Base-by-base conservation (phyloP, 225 moss, liverwort and hornwort species). In the Sphagnum contortum region DNA sequence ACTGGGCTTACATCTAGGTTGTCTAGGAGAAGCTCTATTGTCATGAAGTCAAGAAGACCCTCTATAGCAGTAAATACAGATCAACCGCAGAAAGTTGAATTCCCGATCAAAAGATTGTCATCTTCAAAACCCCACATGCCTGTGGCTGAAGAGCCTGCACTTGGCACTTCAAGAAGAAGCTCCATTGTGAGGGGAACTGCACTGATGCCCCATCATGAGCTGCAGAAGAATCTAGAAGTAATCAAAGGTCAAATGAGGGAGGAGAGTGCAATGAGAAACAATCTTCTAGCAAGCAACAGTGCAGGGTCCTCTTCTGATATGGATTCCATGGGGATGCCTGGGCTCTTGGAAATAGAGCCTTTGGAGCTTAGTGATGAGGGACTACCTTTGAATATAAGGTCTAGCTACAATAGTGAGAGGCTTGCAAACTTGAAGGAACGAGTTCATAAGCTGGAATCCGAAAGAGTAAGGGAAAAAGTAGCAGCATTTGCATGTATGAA, bases 361-460 rank as follows among this genome's bases (percentile, higher is more conserved):
- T 29, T 29, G 29, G 29, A 29, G 29, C 29, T 29, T 29, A 29
- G 29, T 29, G 29, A 29, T 29, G 29, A 29, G 29, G 29, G 29
- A 29, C 29, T 29, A 29, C 29, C 29, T 29, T 29, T 29, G 29
- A 29, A 29, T 29, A 29, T 29, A 29, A 29, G 29, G 29, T 29
- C 29, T 29, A 29, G 29, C 29, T 29, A 62, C 57, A 71, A 73
- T 29, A 9, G 68, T 53, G 80, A 71, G 29, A 74, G 48, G 50
- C 73, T 80, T 66, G 65, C 68, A 46, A 69, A 73, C 29, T 63
- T 80, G 48, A 80, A 73, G 47, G 73, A 70, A 0, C 68, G 66
- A 63, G 71, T 80, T 5, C 73, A 59, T 54, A 66, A 76, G 68
- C 76, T 80, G 0, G 76, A 76, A 64, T 68, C 76, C 12, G 71